Percentiles rank a stretch among this genome's conserved stretches.
These are phyloP conservation scores for Telopea speciosissima DNA, from an alignment of 177 flowering plant genomes.

Conservation along the genomic window DNA sequence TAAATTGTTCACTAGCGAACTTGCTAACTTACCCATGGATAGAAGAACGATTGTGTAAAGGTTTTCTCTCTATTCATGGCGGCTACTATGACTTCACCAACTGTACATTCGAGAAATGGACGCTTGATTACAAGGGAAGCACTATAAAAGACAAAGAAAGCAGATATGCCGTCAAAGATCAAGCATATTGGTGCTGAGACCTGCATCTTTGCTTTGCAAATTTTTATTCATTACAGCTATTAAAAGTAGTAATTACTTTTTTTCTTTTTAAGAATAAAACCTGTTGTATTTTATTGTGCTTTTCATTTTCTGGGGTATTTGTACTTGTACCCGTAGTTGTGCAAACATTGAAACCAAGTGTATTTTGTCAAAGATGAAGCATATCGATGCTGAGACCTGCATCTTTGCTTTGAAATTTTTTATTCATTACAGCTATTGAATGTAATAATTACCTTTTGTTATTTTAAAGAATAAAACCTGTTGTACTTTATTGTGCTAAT, in stretches of 20 bases:
- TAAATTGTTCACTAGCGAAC: conserved; percentile 60
- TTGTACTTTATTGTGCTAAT: not conserved
- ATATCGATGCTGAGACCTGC: conserved; percentile 48
- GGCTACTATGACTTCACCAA: conserved; percentile 85
- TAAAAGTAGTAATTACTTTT: too few relatives aligned
- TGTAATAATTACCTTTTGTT: too few relatives aligned
- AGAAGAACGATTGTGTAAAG: conserved; percentile 56
- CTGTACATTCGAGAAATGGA: conserved; percentile 96
- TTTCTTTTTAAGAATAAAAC: too few relatives aligned
- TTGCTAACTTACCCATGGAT: conserved; percentile 89
- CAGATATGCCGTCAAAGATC: conserved; percentile 31
- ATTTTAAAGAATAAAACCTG: too few relatives aligned
- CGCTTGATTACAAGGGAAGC: conserved; percentile 50
- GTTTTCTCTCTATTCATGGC: conserved; percentile 65
- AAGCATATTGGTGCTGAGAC: conserved; percentile 53
- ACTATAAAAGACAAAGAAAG: conserved; percentile 15
- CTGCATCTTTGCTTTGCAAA: not conserved
- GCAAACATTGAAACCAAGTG: not conserved
- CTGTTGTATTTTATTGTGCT: not conserved
- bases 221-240: not conserved
- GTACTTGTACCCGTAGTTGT: not conserved
- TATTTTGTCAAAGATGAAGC: conserved; percentile 24
- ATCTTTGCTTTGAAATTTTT: too few relatives aligned
- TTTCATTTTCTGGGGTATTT: not conserved
- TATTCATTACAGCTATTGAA: not conserved